Percentiles rank a stretch among this genome's conserved stretches.
Conservation (phyloP, 2,329 filamentous ascomycete genomes). For the Pestalotiopsis sp. region DNA sequence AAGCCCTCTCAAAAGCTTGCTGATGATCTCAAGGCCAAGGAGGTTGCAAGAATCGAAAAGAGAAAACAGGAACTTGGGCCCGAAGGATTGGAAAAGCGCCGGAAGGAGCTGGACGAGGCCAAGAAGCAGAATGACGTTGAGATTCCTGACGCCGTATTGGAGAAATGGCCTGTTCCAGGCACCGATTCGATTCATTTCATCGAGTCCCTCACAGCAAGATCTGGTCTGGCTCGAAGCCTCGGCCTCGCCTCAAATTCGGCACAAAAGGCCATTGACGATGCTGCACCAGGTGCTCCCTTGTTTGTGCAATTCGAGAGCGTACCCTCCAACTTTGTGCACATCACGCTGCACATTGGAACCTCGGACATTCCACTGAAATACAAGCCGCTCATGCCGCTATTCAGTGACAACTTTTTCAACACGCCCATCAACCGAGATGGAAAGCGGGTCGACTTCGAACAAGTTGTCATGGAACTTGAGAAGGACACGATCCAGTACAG, state of each 20-base stretch:
- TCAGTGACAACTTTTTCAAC: conserved; percentile 92
- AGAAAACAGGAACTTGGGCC: conserved; percentile 79
- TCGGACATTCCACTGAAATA: conserved; percentile 76
- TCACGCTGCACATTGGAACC: conserved; percentile 81
- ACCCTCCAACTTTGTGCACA: conserved; percentile 87
- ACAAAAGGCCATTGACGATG: conserved; percentile 75
- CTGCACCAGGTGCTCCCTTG: conserved; percentile 66
- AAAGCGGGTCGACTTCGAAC: conserved; percentile 80
- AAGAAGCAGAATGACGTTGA: conserved; percentile 87
- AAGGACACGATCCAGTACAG: conserved; percentile 86
- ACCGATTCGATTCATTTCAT: conserved; percentile 96
- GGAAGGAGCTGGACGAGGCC: conserved; percentile 76
- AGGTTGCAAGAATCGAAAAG: conserved; percentile 76
- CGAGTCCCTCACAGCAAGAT: conserved; percentile 80
- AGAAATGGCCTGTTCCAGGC: conserved; percentile 78
- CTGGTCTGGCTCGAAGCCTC: conserved; percentile 74
- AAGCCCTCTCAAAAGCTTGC: conserved; percentile 82
- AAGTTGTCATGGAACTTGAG: conserved; percentile 89
- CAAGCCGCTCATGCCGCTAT: conserved; percentile 82
- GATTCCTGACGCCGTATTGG: conserved; percentile 81
- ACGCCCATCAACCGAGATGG: conserved; percentile 81
- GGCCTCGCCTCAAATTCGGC: conserved; percentile 69
- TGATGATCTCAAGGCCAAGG: conserved; percentile 78
- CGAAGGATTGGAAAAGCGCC: conserved; percentile 78
- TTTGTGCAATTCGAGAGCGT: conserved; percentile 99